Evolutionary conservation across 768 basidiomycete species (phyloP), one percentile per base, ranked within the genome.

Genomic region (Cytidiella melzeri): DNA sequence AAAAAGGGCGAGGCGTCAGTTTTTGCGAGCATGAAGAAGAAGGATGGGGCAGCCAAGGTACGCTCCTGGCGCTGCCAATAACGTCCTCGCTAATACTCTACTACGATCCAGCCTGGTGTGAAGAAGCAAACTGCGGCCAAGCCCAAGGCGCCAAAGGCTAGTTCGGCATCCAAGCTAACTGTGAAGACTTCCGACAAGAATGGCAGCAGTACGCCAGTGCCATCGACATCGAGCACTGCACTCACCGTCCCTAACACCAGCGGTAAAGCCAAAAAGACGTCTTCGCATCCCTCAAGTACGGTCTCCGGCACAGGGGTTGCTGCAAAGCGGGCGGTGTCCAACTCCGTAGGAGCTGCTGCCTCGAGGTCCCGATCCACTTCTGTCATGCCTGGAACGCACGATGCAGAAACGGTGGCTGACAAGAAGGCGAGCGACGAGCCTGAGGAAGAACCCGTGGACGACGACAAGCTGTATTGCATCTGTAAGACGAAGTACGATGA

Each of bases 401-500:
- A 75, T 41, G 64, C 64, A 34, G 67, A 73, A 19, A 75, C 73
- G 39, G 82, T 76, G 49, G 74, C 73, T 34, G 73, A 76, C 4
- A 69, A 68, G 37, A 81, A 81, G 27, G 79, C 56, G 19, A 66
- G 68, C 4, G 54, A 60, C 30, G 58, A 49, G 23, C 62, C 59
- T 23, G 66, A 67, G 23, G 69, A 61, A 27, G 70, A 71, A 47
- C 64, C 71, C 12, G 66, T 58, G 25, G 62, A 57, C 40, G 75
- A 88, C 57, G 83, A 87, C 58, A 83, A 85, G 64, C 65, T 92
- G 44, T 95, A 95, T 59, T 95, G 92, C 59, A 71, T 95, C 12
- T 96, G 92, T 71, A 81, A 87, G 67, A 88, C 85, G 19, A 77
- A 73, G 56, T 94, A 95, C 55, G 87, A 95, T 55, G 87, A 92